phyloP scores from a whole-genome alignment of 2,329 filamentous ascomycete genomes.

The Rachicladosporium sp. region DNA sequence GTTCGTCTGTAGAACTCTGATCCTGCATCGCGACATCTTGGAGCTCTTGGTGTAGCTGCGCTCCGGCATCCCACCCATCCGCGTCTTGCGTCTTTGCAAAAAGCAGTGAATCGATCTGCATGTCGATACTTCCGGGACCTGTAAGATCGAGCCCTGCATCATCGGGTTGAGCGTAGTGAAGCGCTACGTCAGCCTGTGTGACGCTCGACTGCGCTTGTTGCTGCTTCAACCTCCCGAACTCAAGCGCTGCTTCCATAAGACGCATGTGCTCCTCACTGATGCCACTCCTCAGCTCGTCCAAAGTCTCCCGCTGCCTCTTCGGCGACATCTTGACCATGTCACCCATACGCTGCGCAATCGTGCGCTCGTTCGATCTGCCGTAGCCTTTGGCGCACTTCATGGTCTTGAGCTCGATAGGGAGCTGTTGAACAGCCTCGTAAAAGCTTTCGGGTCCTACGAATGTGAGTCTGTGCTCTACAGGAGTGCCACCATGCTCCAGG shows the following conservation, averaged over 20 bases:
- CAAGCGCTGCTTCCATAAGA: not conserved
- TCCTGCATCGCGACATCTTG: too few species aligned
- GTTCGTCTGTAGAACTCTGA: too few species aligned
- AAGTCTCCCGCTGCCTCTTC: conserved; percentile 4
- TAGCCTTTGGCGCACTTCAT: conserved; percentile 6
- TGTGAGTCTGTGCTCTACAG: too few species aligned
- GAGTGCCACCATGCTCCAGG: too few species aligned
- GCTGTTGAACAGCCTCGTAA: not conserved
- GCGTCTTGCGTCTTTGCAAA: too few species aligned
- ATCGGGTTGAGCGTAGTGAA: too few species aligned
- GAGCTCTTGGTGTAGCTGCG: too few species aligned
- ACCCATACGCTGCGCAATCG: conserved; percentile 8
- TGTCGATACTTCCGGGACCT: too few species aligned
- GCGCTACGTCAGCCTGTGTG: not conserved
- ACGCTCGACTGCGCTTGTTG: not conserved
- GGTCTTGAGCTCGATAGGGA: conserved; percentile 2
- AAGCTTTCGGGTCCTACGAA: too few species aligned
- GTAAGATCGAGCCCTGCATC: too few species aligned
- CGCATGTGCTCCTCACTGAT: conserved; percentile 5
- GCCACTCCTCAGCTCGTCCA: conserved; percentile 5
- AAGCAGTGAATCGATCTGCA: too few species aligned
- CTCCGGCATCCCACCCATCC: too few species aligned
- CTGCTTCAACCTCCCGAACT: not conserved
- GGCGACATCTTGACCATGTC: conserved; percentile 11
- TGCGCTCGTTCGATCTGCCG: conserved; percentile 4